Conservation (phyloP, 768 basidiomycete genomes). For the Ramaria sp. region DNA sequence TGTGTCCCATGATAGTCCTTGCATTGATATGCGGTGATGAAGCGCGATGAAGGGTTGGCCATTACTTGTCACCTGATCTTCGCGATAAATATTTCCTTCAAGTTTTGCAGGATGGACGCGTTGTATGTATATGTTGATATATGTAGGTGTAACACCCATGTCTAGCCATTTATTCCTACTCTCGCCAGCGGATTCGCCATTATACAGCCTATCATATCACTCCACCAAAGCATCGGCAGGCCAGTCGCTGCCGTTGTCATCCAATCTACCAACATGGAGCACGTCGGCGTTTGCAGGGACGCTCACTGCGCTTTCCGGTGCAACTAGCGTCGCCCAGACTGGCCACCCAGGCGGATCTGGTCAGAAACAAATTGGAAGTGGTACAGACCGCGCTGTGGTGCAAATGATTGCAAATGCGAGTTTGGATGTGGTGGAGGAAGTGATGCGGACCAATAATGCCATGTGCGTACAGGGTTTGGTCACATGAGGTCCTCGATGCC, state of each 20-base stretch:
- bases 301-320: slow-evolving; percentile 76
- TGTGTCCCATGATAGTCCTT: too few relatives aligned
- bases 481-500: not conserved
- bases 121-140: not conserved
- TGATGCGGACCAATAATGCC: slow-evolving; percentile 68
- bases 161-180: slow-evolving; percentile 81
- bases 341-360: slow-evolving; percentile 41
- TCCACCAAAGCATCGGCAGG: slow-evolving; percentile 61
- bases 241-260: slow-evolving; percentile 57
- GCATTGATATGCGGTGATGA: too few relatives aligned
- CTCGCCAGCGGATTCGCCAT: slow-evolving; percentile 78
- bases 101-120: not conserved
- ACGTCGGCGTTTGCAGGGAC: slow-evolving; percentile 88
- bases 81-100: too few relatives aligned
- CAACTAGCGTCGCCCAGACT: slow-evolving; percentile 60
- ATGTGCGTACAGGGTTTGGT: slow-evolving; percentile 44
- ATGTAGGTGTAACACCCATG: slow-evolving; percentile 32
- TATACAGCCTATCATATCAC: slow-evolving; percentile 76
- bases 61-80: too few relatives aligned
- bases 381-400: slow-evolving; percentile 82
- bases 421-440: slow-evolving; percentile 89
- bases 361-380: slow-evolving; percentile 51
- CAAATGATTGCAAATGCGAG: slow-evolving; percentile 99
- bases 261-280: slow-evolving; percentile 83
- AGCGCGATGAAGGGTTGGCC: too few relatives aligned